These are phyloP conservation scores for Fallopia convolvulus DNA, from an alignment of 148 eudicot species.

Conservation along the genomic window DNA sequence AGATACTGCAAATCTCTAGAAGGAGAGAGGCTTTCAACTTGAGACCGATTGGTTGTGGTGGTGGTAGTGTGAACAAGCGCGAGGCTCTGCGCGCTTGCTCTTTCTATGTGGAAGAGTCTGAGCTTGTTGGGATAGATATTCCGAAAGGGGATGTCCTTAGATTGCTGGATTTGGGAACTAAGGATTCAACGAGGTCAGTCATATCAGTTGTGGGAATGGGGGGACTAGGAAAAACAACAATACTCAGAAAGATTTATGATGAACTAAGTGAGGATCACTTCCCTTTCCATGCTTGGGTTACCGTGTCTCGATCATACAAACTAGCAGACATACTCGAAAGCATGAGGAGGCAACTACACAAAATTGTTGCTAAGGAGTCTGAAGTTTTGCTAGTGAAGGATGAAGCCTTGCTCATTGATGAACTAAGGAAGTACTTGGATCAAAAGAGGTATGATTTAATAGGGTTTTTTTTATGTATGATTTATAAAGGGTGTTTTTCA, in stretches of 20 bases:
- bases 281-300: background rate
- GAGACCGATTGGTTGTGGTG: background rate
- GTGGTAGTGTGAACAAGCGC: background rate
- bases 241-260: conserved; percentile 14
- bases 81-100: background rate
- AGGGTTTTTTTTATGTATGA: no score
- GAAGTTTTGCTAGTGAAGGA: background rate
- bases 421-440: conserved; percentile 7
- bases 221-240: conserved; percentile 25
- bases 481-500: background rate
- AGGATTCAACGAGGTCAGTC: background rate
- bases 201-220: conserved; percentile 23
- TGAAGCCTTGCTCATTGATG: background rate
- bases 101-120: background rate
- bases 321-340: background rate
- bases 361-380: background rate
- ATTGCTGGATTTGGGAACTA: background rate
- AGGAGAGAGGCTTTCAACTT: background rate
- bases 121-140: background rate
- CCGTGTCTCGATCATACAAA: background rate
- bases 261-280: conserved; percentile 1
- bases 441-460: conserved; percentile 15
- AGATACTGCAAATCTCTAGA: background rate
- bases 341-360: background rate
- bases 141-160: background rate